phyloP scores from a whole-genome alignment of 192 early-diverging fungal species.

The Gigaspora rosea region DNA sequence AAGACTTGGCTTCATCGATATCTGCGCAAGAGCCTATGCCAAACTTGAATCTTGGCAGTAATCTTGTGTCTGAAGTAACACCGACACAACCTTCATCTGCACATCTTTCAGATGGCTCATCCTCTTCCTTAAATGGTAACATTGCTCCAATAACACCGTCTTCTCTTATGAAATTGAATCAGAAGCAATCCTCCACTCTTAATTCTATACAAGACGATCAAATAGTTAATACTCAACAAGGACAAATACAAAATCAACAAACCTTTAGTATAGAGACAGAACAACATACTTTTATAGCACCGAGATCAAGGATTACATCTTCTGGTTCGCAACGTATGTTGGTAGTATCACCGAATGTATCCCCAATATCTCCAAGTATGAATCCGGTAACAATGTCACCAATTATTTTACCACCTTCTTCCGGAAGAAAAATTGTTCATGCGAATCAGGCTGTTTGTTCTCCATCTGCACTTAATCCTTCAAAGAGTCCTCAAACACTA shows the following conservation, averaged over 20 bases:
- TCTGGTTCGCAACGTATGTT: too few relatives aligned
- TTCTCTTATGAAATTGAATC: constrained; percentile 64
- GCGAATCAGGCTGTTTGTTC: too few relatives aligned
- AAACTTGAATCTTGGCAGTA: constrained; percentile 14
- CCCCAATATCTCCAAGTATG: too few relatives aligned
- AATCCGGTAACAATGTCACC: too few relatives aligned
- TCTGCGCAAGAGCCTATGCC: constrained; percentile 19
- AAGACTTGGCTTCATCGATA: background rate
- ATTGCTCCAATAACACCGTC: constrained; percentile 67
- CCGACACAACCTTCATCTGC: background rate
- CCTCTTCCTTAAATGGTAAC: background rate
- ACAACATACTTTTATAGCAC: too few relatives aligned
- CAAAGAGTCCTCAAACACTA: constrained; percentile 32
- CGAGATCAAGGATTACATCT: too few relatives aligned
- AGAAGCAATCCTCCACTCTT: constrained; percentile 26
- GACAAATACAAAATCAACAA: too few relatives aligned
- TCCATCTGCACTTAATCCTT: too few relatives aligned
- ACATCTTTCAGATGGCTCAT: background rate
- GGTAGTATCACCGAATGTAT: too few relatives aligned
- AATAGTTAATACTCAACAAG: constrained; percentile 16
- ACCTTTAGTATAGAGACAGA: too few relatives aligned
- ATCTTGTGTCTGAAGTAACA: constrained; percentile 5
- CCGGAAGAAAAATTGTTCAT: too few relatives aligned
- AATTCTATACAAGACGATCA: constrained; percentile 33
- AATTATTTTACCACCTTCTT: too few relatives aligned